Percentiles rank a stretch among this genome's conserved stretches.
Evolutionary conservation across 2,329 filamentous ascomycete genomes (phyloP).

Genomic region (Teratosphaeria viscida): DNA sequence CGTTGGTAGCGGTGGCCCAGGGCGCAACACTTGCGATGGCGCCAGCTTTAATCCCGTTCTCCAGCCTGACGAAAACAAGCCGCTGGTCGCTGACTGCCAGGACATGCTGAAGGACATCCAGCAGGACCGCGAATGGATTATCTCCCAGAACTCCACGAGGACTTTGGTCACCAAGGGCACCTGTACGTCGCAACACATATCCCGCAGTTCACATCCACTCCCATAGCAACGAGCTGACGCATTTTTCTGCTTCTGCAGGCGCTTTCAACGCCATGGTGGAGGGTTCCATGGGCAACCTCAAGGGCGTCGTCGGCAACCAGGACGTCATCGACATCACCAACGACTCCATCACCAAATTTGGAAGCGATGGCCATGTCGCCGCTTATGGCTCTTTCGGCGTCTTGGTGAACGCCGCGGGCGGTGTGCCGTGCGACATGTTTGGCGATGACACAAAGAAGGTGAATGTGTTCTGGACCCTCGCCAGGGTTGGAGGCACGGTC

Average conservation of each 20-base stretch:
- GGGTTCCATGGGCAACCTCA: neutral
- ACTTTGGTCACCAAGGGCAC: neutral
- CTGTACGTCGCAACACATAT: neutral
- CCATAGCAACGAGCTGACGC: neutral
- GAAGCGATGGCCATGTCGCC: neutral
- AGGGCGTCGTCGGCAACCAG: neutral
- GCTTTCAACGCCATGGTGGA: neutral
- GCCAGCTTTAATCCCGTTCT: neutral
- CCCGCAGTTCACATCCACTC: neutral
- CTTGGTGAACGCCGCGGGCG: neutral
- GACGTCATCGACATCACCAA: neutral
- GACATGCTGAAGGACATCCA: neutral
- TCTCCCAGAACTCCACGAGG: neutral
- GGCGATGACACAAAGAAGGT: neutral
- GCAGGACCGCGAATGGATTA: neutral
- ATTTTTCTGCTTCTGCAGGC: neutral
- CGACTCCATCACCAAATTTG: neutral
- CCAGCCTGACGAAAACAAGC: neutral
- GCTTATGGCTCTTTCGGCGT: neutral
- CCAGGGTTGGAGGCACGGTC: neutral
- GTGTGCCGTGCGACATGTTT: neutral
- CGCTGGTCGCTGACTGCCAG: neutral
- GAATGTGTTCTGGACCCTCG: neutral
- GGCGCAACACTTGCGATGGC: neutral
- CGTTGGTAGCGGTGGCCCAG: neutral